Percentiles rank a stretch among this genome's conserved stretches.
phyloP scores from a whole-genome alignment of 495 filamentous ascomycete species.

The Penicillium atrosanguineum region DNA sequence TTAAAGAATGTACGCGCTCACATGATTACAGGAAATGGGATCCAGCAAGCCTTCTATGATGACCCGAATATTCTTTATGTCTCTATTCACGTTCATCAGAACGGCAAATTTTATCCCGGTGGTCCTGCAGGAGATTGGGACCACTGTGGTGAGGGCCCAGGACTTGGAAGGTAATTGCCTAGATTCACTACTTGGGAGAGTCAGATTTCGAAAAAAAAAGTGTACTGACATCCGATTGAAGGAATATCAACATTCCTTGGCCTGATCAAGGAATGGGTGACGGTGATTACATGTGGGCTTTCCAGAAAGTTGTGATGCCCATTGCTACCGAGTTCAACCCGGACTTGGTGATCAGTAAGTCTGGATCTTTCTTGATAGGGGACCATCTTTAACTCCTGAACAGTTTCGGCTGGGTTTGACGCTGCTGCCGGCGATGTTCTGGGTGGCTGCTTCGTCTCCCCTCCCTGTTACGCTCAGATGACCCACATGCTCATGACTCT shows the following conservation, averaged over 20 bases:
- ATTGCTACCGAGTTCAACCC: conserved; percentile 90
- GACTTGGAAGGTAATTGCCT: conserved; percentile 61
- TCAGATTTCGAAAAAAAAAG: not conserved
- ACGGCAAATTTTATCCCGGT: conserved; percentile 83
- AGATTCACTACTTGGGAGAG: not conserved
- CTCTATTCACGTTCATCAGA: conserved; percentile 84
- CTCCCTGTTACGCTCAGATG: conserved; percentile 94
- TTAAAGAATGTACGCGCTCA: conserved; percentile 14
- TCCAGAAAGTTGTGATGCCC: conserved; percentile 96
- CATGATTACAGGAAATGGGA: conserved; percentile 70
- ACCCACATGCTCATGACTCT: conserved; percentile 98
- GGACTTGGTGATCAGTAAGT: conserved; percentile 79
- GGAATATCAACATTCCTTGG: conserved; percentile 97
- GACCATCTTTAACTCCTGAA: conserved; percentile 13
- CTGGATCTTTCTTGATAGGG: not conserved
- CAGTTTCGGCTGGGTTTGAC: conserved; percentile 92
- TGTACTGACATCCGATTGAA: conserved; percentile 30
- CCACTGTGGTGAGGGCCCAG: conserved; percentile 70
- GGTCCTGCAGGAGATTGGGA: conserved; percentile 70
- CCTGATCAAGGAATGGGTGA: conserved; percentile 89
- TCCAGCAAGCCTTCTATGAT: conserved; percentile 93
- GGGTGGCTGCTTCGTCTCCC: conserved; percentile 87
- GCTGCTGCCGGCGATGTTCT: conserved; percentile 90
- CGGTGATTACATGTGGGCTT: conserved; percentile 93
- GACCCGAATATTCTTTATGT: conserved; percentile 96